Evolutionary conservation across 225 moss, liverwort and hornwort genomes (phyloP), one percentile per base, ranked within the genome.

Genomic region (Sphagnum contortum): DNA sequence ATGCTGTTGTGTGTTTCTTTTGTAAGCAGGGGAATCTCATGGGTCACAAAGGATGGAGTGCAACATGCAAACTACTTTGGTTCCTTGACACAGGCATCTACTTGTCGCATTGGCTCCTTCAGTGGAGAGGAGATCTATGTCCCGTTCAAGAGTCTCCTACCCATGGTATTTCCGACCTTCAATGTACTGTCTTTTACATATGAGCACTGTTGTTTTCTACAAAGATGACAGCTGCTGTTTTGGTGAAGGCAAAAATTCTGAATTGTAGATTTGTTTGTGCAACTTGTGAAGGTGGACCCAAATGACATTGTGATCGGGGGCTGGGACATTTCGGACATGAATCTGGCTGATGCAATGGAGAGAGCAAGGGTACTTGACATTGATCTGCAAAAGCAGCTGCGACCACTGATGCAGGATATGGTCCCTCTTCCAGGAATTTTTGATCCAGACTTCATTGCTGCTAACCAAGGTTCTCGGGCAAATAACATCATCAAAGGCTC

Each of bases 31-130:
- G 96, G 96, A 66, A 98, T 98, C 12, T 98, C 90, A 10, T 98
- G 96, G 96, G 93, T 93, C 61, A 98, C 93, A 2, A 98, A 93
- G 79, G 90, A 93, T 68, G 96, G 96, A 9, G 93, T 91, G 65
- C 93, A 98, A 80, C 88, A 90, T 59, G 89, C 96, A 11, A 98
- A 98, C 59, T 98, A 80, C 65, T 88, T 77, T 6, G 96, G 96
- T 47, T 98, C 96, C 4, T 79, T 98, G 7, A 98, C 93, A 1
- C 93, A 98, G 67, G 85, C 96, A 5, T 92, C 93, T 4, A 98
- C 91, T 1, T 98, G 96, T 67, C 96, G 92, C 47, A 75, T 98
- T 75, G 96, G 93, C 12, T 82, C 96, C 2, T 98, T 83, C 81
- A 73, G 65, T 57, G 96, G 90, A 45, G 92, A 98, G 71, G 90